Base-by-base conservation (phyloP, 495 filamentous ascomycete species). In the Cladorrhinum samala region DNA sequence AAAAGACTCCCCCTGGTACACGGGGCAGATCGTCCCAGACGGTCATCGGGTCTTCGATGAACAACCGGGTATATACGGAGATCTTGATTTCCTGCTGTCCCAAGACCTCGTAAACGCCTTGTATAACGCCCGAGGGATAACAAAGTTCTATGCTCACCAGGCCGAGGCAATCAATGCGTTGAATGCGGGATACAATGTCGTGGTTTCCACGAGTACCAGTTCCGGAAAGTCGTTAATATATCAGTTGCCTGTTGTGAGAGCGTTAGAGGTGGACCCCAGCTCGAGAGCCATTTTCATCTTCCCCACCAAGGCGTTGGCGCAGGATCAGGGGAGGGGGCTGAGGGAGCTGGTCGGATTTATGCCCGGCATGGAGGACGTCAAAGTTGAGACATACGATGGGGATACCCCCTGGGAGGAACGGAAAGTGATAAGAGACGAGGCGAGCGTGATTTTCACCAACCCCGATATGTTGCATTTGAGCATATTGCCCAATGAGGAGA, bases 141-240 rank as follows among this genome's bases (percentile, higher is more conserved):
- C 85, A 0, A 83, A 82, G 50, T 77, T 97, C n/a, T 99, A 95
- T 62, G 80, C 90, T 4, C 93, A 99, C 65, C 93, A 99, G 71
- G 84, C 89, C 1, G 89, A 96, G 69, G 93, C 93, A 1, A 95
- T 97, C 63, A 99, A 97, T 66, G 79, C 85, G 55, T 72, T 99
- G 23, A 80, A 95, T 54, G 83, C 83, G 3, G 91, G 89, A 0
- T 81, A 84, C 37, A 81, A 96, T 66, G 91, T 96, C 37, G 92
- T 99, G 54, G 86, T 97, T 0, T 83, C 91, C 2, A 99, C 93
- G 0, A 95, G 92, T 14, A 99, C 93, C 0, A 91, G 87, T 67
- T 97, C 94, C 0, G 93, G 93, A 4, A 99, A 99, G 68, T 95
- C 89, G 4, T 70, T 99, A 25, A 96, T 97, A 49, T 99, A 97